Evolutionary conservation across 2,329 filamentous ascomycete genomes (phyloP), one percentile per base, ranked within the genome.

Genomic region (Xylariomycetidae sp.): DNA sequence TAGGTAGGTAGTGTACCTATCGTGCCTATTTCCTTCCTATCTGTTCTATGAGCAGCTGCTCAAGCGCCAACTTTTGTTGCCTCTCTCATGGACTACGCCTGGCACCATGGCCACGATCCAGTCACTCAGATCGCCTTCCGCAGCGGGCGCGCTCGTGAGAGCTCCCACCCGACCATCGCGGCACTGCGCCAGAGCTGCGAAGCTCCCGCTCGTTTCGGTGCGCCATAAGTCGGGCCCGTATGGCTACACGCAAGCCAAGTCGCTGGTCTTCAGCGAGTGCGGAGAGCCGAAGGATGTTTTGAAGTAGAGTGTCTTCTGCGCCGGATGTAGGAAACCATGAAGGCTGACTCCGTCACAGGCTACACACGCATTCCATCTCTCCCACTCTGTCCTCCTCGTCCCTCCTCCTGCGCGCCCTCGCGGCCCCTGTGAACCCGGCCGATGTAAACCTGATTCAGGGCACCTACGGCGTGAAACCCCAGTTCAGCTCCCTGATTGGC

Each of bases 391-490:
- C 85, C 29, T 58, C 67, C 20, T 62, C 60, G 29, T 64, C 72
- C 29, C 63, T 93, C 47, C 88, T 90, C 34, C 69, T 98, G 39
- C 86, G 87, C 59, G 82, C 92, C 50, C 85, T 98, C 50, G 85
- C 89, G 19, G 79, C 88, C 1, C 87, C 92, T 37, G 86, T 98
- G 60, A 98, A 98, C 66, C 92, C 92, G 16, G 89, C 92, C 53
- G 92, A 98, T 64, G 85, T 98, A 61, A 98, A 98, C 69, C 90
- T 90, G 52, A 85, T 98, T 53, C 92, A 98, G 68, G 92, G 92
- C 46, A 88, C 90, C 4, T 98, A 98, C 65, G 90, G 90, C 41
- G 79, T 79, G 28, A 87, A 87, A 57, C 88, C 89, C 0, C 67
- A 74, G 27, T 89, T 94, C 61, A 80, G 77, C 13, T 80, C 79